These are phyloP conservation scores for Saccharomycopsis oosterbeekiorum DNA, from an alignment of 805 yeast species.

Conservation along the genomic window DNA sequence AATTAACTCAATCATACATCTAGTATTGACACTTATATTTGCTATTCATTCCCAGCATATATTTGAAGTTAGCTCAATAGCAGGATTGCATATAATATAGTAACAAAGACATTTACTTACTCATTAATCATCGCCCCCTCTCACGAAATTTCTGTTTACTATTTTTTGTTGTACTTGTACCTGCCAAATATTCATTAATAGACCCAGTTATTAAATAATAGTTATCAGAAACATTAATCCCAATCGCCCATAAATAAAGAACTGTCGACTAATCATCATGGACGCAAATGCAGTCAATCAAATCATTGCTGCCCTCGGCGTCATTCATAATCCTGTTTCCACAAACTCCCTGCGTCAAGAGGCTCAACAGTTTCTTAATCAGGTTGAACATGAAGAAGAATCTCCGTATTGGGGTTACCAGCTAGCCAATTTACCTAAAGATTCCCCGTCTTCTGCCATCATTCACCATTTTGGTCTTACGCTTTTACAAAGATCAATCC, in stretches of 20 bases:
- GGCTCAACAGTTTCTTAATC: slow-evolving; percentile 62
- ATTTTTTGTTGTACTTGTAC: neutral
- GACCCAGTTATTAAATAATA: neutral
- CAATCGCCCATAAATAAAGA: no score
- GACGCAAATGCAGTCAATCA: slow-evolving; percentile 61
- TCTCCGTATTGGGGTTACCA: slow-evolving; percentile 91
- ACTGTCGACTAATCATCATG: slow-evolving; percentile 29
- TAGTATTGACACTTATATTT: neutral
- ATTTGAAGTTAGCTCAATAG: neutral
- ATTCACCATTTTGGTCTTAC: slow-evolving; percentile 89
- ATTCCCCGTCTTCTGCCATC: slow-evolving; percentile 37
- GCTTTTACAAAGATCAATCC: slow-evolving; percentile 63
- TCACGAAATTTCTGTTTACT: neutral
- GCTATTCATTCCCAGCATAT: neutral
- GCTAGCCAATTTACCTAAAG: slow-evolving; percentile 38
- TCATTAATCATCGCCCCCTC: neutral
- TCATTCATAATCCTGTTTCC: slow-evolving; percentile 59
- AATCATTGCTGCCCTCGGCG: slow-evolving; percentile 66
- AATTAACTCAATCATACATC: neutral
- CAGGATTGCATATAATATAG: neutral
- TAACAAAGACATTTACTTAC: neutral
- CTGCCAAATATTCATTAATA: neutral
- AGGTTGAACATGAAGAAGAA: slow-evolving; percentile 65
- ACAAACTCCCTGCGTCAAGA: slow-evolving; percentile 46
- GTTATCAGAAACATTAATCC: no score